phyloP scores from a whole-genome alignment of 805 yeast genomes.

The Metschnikowia drakensbergensis region DNA sequence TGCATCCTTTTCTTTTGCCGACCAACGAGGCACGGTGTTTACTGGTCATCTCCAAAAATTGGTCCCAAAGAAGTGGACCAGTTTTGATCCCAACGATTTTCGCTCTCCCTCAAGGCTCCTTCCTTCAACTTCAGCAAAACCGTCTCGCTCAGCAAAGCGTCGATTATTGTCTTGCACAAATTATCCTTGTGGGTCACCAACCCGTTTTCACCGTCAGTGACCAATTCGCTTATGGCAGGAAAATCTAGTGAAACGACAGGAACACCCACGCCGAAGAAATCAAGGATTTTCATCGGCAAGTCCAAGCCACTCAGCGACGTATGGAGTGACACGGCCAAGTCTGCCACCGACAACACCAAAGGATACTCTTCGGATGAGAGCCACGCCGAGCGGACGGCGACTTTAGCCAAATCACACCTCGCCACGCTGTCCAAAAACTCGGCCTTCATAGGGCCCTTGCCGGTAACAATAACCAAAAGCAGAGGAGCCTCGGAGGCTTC shows the following conservation, averaged over 20 bases:
- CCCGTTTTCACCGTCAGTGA: slow-evolving; percentile 69
- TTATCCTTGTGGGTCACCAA: slow-evolving; percentile 28
- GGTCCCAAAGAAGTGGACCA: slow-evolving; percentile 54
- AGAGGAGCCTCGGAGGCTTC: slow-evolving; percentile 45
- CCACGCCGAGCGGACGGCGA: slow-evolving; percentile 70
- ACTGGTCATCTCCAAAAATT: slow-evolving; percentile 15
- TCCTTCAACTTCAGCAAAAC: slow-evolving; percentile 42
- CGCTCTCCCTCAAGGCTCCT: slow-evolving; percentile 76
- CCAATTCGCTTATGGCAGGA: slow-evolving; percentile 75
- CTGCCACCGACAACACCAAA: slow-evolving; percentile 65
- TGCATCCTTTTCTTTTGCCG: too few relatives aligned
- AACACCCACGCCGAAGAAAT: slow-evolving; percentile 92
- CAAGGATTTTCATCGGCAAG: slow-evolving; percentile 95
- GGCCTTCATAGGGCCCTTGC: slow-evolving; percentile 82
- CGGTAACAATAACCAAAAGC: slow-evolving; percentile 79
- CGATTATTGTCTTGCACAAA: slow-evolving; percentile 22
- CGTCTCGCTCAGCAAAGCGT: slow-evolving; percentile 27
- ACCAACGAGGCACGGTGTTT: too few relatives aligned
- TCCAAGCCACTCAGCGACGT: slow-evolving; percentile 90
- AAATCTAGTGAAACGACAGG: slow-evolving; percentile 82
- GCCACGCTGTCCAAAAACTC: slow-evolving; percentile 48
- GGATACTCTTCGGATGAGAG: slow-evolving; percentile 78
- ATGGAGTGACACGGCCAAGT: slow-evolving; percentile 86
- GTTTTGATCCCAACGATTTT: slow-evolving; percentile 66
- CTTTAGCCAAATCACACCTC: slow-evolving; percentile 41